Percentiles rank a stretch among this genome's conserved stretches.
These are phyloP conservation scores for Aplosporella prunicola DNA, from an alignment of 2,329 filamentous ascomycete genomes.

Conservation along the genomic window DNA sequence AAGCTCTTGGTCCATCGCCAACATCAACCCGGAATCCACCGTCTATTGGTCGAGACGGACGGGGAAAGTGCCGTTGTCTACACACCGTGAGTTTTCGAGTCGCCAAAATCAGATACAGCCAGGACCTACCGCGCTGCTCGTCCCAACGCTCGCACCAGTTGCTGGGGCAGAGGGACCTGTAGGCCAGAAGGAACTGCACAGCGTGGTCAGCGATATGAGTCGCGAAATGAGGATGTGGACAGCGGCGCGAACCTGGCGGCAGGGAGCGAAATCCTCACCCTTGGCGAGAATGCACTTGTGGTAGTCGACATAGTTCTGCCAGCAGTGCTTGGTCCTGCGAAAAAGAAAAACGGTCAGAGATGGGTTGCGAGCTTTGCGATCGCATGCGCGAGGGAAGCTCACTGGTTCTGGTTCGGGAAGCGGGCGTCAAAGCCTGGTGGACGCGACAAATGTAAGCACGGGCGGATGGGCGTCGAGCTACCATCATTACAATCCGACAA, in stretches of 20 bases:
- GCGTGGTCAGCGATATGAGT: constrained; percentile 12
- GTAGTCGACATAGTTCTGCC: constrained; percentile 99
- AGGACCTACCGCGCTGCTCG: constrained; percentile 75
- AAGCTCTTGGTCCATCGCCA: too few species aligned
- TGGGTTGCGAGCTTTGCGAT: constrained; percentile 1
- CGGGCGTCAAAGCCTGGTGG: constrained; percentile 93
- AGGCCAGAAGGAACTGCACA: constrained; percentile 83
- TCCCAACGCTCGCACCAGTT: constrained; percentile 94
- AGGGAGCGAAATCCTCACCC: constrained; percentile 96
- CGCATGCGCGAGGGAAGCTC: constrained; percentile 7
- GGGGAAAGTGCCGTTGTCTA: constrained; percentile 14
- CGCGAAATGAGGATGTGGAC: not conserved
- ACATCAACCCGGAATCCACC: too few species aligned
- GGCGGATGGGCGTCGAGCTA: constrained; percentile 1
- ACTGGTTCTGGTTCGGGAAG: constrained; percentile 97
- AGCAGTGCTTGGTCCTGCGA: constrained; percentile 90
- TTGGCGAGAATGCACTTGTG: constrained; percentile 99
- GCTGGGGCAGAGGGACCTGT: constrained; percentile 94
- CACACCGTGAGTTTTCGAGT: not conserved
- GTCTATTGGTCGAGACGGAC: constrained; percentile 13
- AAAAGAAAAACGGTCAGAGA: constrained; percentile 12
- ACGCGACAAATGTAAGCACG: too few species aligned
- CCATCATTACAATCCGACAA: constrained; percentile 3
- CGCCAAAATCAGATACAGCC: not conserved
- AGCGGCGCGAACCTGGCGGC: constrained; percentile 65